Evolutionary conservation across 371 early-diverging fungal species (phyloP), one percentile per base, ranked within the genome.

Genomic region (Mortierella sp.): DNA sequence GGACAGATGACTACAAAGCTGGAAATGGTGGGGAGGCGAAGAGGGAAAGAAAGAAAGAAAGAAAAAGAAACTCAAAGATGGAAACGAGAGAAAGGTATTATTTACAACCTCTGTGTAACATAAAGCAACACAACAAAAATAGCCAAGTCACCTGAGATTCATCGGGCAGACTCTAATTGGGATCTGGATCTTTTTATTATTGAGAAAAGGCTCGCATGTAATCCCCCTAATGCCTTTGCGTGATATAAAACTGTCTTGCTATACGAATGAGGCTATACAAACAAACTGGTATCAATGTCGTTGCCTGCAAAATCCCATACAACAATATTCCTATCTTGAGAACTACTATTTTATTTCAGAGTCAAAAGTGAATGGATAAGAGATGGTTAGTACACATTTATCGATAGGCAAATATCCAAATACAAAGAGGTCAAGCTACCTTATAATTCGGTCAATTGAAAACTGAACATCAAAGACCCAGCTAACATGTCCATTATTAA

Each of bases 381-480:
- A 45, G n/a, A 53, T 10, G 19, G 26, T 31, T 53, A 32, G 23
- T 43, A 26, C 28, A 15, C 7, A 53, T 17, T 59, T 34, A 17
- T 19, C 34, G 64, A 42, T 35, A n/a, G 17, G 64, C 19, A 26
- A 15, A 8, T 5, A n/a, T n/a, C n/a, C 8, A 54, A 31, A 45
- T 0, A n/a, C 10, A 37, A 7, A 19, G 49, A 15, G 43, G 35
- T 31, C 42, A 31, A 31, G 65, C 78, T 83, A 87, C 90, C 90
- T 90, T 65, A 97, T 88, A 57, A 97, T 95, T 64, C 89, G 89
- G 51, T 89, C 89, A 37, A 86, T 83, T 67, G 92, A 91, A 79
- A 95, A 92, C 76, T 93, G 94, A 23, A 97, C 95, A 80, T 97
- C 95, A 88, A 98, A 98, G 17, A 98, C 96, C 97, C 97, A 97